Evolutionary conservation across 768 basidiomycete species (phyloP).

Genomic region (Chlorophyllum brunneum): DNA sequence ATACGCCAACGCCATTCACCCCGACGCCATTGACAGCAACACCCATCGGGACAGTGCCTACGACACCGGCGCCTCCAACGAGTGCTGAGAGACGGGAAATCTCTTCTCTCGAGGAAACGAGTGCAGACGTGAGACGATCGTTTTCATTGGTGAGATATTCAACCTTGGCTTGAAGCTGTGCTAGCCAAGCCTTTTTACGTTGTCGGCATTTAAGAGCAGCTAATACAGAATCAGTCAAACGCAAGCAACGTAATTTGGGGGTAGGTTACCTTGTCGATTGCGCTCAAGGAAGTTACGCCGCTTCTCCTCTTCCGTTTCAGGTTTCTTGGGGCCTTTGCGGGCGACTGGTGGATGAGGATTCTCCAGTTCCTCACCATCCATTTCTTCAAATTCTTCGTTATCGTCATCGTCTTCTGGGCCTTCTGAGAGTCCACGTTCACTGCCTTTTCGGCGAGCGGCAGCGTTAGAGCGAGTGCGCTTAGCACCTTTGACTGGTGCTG

Average conservation of each 20-base stretch:
- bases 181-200: conserved; percentile 97
- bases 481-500: conserved; percentile 20
- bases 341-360: conserved; percentile 20
- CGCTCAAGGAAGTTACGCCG: conserved; percentile 94
- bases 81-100: conserved; percentile 77
- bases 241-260: neutral
- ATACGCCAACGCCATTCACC: conserved; percentile 19
- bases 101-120: conserved; percentile 88
- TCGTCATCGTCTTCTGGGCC: conserved; percentile 37
- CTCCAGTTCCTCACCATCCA: conserved; percentile 36
- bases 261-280: conserved; percentile 83
- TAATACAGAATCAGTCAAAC: conserved; percentile 25
- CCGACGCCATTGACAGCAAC: conserved; percentile 18
- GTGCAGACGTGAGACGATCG: conserved; percentile 84
- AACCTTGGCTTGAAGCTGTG: conserved; percentile 88
- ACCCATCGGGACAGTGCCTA: conserved; percentile 28
- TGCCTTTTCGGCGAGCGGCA: conserved; percentile 27
- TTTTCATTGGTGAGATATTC: conserved; percentile 93
- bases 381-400: conserved; percentile 35
- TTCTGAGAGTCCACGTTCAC: conserved; percentile 28
- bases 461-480: conserved; percentile 38
- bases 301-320: conserved; percentile 98
- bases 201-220: conserved; percentile 99
- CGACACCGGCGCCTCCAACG: conserved; percentile 63
- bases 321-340: conserved; percentile 50